phyloP scores from a whole-genome alignment of 2,329 filamentous ascomycete genomes.

The Magnaporthiopsis incrustans region DNA sequence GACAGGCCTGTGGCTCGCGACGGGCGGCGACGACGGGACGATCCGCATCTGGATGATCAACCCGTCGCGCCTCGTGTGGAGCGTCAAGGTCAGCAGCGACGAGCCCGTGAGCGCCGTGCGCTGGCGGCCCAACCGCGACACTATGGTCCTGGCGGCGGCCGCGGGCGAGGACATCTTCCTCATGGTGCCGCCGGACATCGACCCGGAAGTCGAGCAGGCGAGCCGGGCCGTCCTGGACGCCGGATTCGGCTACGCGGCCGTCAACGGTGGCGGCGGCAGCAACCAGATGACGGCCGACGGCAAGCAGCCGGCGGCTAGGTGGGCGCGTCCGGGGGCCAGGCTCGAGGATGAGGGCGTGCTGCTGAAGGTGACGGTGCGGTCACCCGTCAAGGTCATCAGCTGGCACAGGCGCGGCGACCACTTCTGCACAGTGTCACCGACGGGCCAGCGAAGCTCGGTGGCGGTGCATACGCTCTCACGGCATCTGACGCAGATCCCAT shows the following conservation, averaged over 20 bases:
- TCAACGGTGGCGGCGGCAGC: slow-evolving; percentile 47
- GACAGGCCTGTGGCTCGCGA: slow-evolving; percentile 76
- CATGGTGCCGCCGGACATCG: slow-evolving; percentile 65
- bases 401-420: slow-evolving; percentile 96
- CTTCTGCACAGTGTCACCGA: slow-evolving; percentile 82
- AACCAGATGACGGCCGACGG: slow-evolving; percentile 46
- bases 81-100: slow-evolving; percentile 67
- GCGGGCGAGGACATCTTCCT: slow-evolving; percentile 81
- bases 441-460: slow-evolving; percentile 69
- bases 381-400: slow-evolving; percentile 76
- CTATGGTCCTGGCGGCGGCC: slow-evolving; percentile 73
- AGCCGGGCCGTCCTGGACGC: slow-evolving; percentile 73
- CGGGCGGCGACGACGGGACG: slow-evolving; percentile 88
- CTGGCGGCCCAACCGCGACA: slow-evolving; percentile 81
- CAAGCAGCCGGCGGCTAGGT: slow-evolving; percentile 72
- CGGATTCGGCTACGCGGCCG: slow-evolving; percentile 89
- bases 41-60: slow-evolving; percentile 83
- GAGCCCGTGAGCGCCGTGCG: slow-evolving; percentile 76
- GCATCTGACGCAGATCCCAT: slow-evolving; percentile 90
- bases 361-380: slow-evolving; percentile 70
- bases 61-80: slow-evolving; percentile 84
- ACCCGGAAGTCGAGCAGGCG: slow-evolving; percentile 63
- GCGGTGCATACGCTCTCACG: slow-evolving; percentile 93
- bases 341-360: slow-evolving; percentile 73
- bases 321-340: slow-evolving; percentile 68